phyloP scores from a whole-genome alignment of 768 basidiomycete species.

The Boletus bicolor region DNA sequence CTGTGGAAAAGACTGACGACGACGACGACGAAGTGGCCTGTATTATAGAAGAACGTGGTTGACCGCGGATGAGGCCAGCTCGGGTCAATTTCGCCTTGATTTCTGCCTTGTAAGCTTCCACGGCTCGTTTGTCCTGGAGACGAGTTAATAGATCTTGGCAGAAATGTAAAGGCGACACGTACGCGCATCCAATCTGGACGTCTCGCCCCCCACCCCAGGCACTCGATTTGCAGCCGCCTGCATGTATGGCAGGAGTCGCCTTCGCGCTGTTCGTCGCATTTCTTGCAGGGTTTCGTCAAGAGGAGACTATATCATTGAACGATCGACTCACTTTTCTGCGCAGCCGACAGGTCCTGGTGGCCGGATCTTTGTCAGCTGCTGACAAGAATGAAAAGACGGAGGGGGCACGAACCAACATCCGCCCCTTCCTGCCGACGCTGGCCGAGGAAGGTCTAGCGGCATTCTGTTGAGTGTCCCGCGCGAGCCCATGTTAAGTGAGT shows the following conservation, averaged over 20 bases:
- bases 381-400: not conserved
- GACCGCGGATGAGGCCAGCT: conserved; percentile 78
- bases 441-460: conserved; percentile 50
- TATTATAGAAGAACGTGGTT: conserved; percentile 61
- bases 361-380: conserved; percentile 6
- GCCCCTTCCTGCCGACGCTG: conserved; percentile 58
- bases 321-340: conserved; percentile 64
- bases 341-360: conserved; percentile 73
- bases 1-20: conserved; percentile 34
- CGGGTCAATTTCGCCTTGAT: conserved; percentile 79
- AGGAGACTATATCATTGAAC: not conserved
- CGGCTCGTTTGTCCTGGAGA: conserved; percentile 73
- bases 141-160: conserved; percentile 15
- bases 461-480: conserved; percentile 46
- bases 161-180: conserved; percentile 24
- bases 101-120: conserved; percentile 77
- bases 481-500: conserved; percentile 18
- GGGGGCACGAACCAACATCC: conserved; percentile 68
- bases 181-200: conserved; percentile 92
- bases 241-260: conserved; percentile 81
- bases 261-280: conserved; percentile 86
- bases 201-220: conserved; percentile 80
- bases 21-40: conserved; percentile 33
- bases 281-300: conserved; percentile 41
- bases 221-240: conserved; percentile 73